Conservation (phyloP, 164 flowering plant species). For the Umbellularia californica region DNA sequence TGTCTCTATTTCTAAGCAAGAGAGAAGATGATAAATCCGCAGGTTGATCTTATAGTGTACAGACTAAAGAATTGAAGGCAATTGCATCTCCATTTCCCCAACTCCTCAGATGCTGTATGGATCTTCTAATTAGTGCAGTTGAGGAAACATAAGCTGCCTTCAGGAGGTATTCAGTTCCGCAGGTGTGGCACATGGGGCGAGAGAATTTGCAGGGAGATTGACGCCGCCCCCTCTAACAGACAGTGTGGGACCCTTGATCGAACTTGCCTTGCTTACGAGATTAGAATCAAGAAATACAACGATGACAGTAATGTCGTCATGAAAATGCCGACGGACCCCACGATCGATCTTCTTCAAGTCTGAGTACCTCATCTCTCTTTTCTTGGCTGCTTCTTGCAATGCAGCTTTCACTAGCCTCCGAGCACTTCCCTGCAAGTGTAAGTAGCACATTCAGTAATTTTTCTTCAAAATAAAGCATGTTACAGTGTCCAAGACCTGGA, state of each 20-base stretch:
- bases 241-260: slow-evolving; percentile 31
- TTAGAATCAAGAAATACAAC: slow-evolving; percentile 61
- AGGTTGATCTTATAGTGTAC: slow-evolving; percentile 38
- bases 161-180: slow-evolving; percentile 31
- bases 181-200: slow-evolving; percentile 50
- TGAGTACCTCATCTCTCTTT: slow-evolving; percentile 77
- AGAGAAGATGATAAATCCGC: background rate
- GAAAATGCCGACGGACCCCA: slow-evolving; percentile 80
- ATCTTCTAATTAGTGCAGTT: slow-evolving; percentile 25
- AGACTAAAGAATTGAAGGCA: slow-evolving; percentile 37
- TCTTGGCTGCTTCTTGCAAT: slow-evolving; percentile 81
- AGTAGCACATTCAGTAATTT: background rate
- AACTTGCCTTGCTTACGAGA: slow-evolving; percentile 45
- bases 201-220: slow-evolving; percentile 36
- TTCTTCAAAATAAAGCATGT: background rate
- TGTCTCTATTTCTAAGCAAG: slow-evolving; percentile 24
- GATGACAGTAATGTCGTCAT: slow-evolving; percentile 66
- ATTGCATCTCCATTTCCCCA: slow-evolving; percentile 17
- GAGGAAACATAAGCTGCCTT: slow-evolving; percentile 11
- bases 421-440: slow-evolving; percentile 67
- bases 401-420: slow-evolving; percentile 72
- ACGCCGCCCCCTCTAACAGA: slow-evolving; percentile 60
- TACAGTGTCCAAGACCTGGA: background rate
- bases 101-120: slow-evolving; percentile 9
- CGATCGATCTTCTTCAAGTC: slow-evolving; percentile 76